These are phyloP conservation scores for Plectranthus barbatus DNA, from an alignment of 257 asterid genomes.

Conservation along the genomic window DNA sequence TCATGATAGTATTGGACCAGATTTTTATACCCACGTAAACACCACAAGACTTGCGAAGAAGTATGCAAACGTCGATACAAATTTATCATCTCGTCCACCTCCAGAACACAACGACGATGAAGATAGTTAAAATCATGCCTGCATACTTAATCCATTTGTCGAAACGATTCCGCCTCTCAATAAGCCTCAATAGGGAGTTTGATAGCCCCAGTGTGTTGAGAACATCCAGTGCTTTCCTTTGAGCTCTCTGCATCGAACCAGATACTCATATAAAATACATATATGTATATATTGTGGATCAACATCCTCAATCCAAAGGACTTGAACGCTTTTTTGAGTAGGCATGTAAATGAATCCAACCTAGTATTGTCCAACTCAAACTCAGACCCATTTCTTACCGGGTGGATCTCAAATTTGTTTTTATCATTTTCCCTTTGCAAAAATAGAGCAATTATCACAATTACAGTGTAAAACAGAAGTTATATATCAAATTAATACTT, in stretches of 20 bases:
- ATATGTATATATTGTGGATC: too few relatives aligned
- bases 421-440: too few relatives aligned
- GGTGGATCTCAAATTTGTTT: too few relatives aligned
- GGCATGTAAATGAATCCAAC: too few relatives aligned
- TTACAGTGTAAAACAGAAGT: too few relatives aligned
- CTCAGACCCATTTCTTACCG: too few relatives aligned
- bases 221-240: constrained; percentile 88
- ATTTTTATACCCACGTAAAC: too few relatives aligned
- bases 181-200: constrained; percentile 71
- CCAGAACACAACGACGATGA: constrained; percentile 59
- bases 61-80: not conserved
- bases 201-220: constrained; percentile 95
- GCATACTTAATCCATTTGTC: constrained; percentile 87
- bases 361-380: too few relatives aligned
- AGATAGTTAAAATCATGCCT: constrained; percentile 61
- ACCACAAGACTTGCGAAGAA: not conserved
- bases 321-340: too few relatives aligned
- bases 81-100: constrained; percentile 73
- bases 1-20: not conserved
- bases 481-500: too few relatives aligned
- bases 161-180: constrained; percentile 79
- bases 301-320: not conserved
- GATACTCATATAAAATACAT: not conserved
- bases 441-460: too few relatives aligned
- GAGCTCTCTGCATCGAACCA: constrained; percentile 67